These are phyloP conservation scores for Phytopythium litorale DNA, from an alignment of 352 stramenopile genomes.

Conservation along the genomic window DNA sequence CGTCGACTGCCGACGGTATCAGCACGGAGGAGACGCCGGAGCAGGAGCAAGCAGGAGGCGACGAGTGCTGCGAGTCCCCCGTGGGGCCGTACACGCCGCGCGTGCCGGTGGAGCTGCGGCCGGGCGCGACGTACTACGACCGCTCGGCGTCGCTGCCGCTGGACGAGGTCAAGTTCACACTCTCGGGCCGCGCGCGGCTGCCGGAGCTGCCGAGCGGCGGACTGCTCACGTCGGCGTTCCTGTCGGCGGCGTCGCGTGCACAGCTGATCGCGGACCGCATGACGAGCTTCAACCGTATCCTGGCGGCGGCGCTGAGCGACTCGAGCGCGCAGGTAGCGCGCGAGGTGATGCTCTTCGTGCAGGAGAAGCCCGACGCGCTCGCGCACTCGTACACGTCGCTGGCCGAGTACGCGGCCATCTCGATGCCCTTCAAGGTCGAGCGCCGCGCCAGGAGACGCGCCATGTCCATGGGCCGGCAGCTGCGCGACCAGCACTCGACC, in stretches of 20 bases:
- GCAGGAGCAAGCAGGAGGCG: background rate
- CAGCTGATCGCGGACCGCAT: conserved; percentile 63
- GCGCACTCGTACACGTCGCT: conserved; percentile 63
- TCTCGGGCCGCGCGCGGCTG: conserved; percentile 42
- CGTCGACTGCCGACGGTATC: background rate
- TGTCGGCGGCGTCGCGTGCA: conserved; percentile 24
- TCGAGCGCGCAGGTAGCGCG: conserved; percentile 47
- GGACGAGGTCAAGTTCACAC: conserved; percentile 48
- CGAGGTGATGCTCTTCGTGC: conserved; percentile 74
- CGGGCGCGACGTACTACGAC: conserved; percentile 35
- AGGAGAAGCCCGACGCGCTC: conserved; percentile 62
- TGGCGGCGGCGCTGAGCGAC: conserved; percentile 68
- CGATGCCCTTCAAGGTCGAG: conserved; percentile 68
- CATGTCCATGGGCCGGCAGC: conserved; percentile 54
- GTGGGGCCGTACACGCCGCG: background rate
- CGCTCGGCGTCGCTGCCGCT: conserved; percentile 39
- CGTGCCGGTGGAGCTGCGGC: background rate
- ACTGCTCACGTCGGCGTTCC: conserved; percentile 52
- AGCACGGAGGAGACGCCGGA: background rate
- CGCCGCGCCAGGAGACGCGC: conserved; percentile 51
- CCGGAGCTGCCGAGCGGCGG: conserved; percentile 48
- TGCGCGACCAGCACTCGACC: conserved; percentile 22
- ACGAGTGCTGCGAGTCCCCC: too few relatives aligned
- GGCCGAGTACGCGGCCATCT: conserved; percentile 66
- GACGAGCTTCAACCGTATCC: conserved; percentile 63